phyloP scores from a whole-genome alignment of 2,329 filamentous ascomycete species.

The Cryoendolithus antarcticus region DNA sequence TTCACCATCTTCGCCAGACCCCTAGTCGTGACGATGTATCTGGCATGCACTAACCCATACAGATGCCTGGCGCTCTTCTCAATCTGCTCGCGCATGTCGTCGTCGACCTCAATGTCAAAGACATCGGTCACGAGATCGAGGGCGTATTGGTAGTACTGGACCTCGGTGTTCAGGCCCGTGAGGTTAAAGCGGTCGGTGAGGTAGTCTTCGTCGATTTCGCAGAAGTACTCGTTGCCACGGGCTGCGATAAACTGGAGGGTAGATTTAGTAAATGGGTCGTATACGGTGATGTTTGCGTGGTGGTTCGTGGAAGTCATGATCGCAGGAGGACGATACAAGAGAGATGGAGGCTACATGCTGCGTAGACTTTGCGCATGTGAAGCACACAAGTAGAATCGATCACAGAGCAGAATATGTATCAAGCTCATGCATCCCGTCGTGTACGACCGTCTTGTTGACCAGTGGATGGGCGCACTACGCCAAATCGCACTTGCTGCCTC shows the following conservation, averaged over 20 bases:
- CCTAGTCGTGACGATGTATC: constrained; percentile 92
- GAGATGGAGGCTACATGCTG: too few relatives aligned
- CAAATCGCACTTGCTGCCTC: too few relatives aligned
- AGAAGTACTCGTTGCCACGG: constrained; percentile 96
- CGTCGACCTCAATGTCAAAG: constrained; percentile 96
- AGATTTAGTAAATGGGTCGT: constrained; percentile 6
- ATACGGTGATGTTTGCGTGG: not conserved
- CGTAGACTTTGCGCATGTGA: too few relatives aligned
- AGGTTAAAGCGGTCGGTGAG: constrained; percentile 96
- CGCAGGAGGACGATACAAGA: too few relatives aligned
- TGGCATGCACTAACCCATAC: constrained; percentile 89
- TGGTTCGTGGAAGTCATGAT: not conserved
- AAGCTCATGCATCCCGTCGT: too few relatives aligned
- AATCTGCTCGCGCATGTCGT: constrained; percentile 95
- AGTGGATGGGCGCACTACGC: too few relatives aligned
- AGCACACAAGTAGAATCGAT: too few relatives aligned
- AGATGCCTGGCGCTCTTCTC: constrained; percentile 94
- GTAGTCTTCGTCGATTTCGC: constrained; percentile 98
- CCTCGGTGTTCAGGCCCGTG: constrained; percentile 91
- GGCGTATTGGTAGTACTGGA: constrained; percentile 98
- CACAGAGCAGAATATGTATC: too few relatives aligned
- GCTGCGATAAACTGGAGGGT: constrained; percentile 83
- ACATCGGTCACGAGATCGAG: constrained; percentile 95
- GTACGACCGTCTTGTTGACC: too few relatives aligned
- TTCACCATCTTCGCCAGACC: constrained; percentile 91